Evolutionary conservation across 1,284 basidiomycete species (phyloP).

Genomic region (Ceratorhiza oryzae-sativae): DNA sequence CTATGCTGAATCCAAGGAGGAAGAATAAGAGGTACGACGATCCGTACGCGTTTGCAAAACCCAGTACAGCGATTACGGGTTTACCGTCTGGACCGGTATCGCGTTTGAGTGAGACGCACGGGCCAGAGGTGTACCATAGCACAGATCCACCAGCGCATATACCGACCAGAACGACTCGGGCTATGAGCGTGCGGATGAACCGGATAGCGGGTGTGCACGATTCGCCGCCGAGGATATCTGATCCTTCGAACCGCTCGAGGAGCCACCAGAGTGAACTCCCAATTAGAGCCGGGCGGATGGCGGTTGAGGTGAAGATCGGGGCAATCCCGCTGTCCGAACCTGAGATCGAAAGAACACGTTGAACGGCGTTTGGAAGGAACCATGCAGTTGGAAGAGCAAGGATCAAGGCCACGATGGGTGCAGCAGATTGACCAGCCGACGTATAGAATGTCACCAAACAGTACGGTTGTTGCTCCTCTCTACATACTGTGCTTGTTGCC

Average conservation of each 20-base stretch:
- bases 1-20: constrained; percentile 66
- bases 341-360: constrained; percentile 67
- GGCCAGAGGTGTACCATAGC: constrained; percentile 73
- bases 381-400: constrained; percentile 63
- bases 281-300: constrained; percentile 66
- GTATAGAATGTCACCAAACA: constrained; percentile 89
- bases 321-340: constrained; percentile 79
- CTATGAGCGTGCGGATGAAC: constrained; percentile 64
- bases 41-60: constrained; percentile 91
- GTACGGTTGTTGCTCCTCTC: constrained; percentile 91
- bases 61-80: constrained; percentile 67
- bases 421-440: constrained; percentile 68
- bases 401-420: constrained; percentile 66
- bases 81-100: constrained; percentile 35
- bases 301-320: constrained; percentile 64
- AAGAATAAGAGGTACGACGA: constrained; percentile 86
- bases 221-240: constrained; percentile 44
- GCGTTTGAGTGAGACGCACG: constrained; percentile 69
- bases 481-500: constrained; percentile 80
- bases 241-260: constrained; percentile 74
- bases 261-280: constrained; percentile 75
- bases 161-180: constrained; percentile 63
- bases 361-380: constrained; percentile 66
- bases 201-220: constrained; percentile 54
- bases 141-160: constrained; percentile 62